Base-by-base conservation (phyloP, 805 yeast genomes). In the Groenewaldozyma salmanticensis region DNA sequence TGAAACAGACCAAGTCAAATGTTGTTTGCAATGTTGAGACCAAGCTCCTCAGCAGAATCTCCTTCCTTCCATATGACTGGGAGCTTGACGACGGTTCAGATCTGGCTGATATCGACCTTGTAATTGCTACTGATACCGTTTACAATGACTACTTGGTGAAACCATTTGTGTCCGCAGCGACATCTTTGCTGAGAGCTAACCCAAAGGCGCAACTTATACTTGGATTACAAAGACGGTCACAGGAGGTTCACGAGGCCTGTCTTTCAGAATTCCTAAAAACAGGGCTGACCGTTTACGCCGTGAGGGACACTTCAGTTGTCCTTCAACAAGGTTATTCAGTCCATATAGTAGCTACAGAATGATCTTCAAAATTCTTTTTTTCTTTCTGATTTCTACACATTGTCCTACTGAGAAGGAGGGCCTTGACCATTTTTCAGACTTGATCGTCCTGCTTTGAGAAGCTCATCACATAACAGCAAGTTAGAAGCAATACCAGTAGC, bases 401-500 rank as follows among this genome's bases (percentile, higher is more conserved):
- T n/a, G n/a, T 24, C 29, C 7, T 21, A 32, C 38, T 33, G 22
- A 32, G 21, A 33, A 15, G 16, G 35, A 32, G 15, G 13, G 19
- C 35, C 35, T 7, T 7, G 29, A 24, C 29, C 29, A 34, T 78
- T 77, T 64, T 88, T 86, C 66, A 87, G 70, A 7, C 95, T 83
- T 11, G 95, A 85, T 53, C 94, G 77, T 37, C 99, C 99, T 2
- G 99, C 99, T 67, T 90, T 87, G 57, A 92, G 72, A 50, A 92
- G 71, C 66, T 92, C 98, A 66, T 92, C 99, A 69, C 98, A 92
- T 48, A 92, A 70, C 50, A 92, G 72, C 54, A 92, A 67, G 60
- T 92, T 92, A 48, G 92, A 79, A 1, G 98, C 90, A 55, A 92
- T 92, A 40, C 96, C 95, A 1, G 94, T 81, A 31, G 97, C 95